Evolutionary conservation across 2,329 filamentous ascomycete genomes (phyloP), one percentile per base, ranked within the genome.

Genomic region (Fusarium tricinctum): DNA sequence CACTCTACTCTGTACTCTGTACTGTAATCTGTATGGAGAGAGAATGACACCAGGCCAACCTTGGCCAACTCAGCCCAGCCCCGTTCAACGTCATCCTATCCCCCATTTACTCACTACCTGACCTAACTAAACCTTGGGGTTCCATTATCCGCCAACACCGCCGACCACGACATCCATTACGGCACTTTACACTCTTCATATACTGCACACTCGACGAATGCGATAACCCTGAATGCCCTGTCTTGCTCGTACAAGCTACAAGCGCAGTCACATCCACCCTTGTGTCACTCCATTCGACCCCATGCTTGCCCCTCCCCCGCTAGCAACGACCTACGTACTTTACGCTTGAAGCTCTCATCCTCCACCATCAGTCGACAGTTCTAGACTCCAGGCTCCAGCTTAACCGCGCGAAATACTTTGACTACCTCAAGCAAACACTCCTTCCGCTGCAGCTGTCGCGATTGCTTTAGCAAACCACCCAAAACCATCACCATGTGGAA

Each of bases 401-500:
- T 56, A 53, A 65, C 50, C 39, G 53, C 60, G 52, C 64, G 52
- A 69, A 62, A 65, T 30, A 30, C 28, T 10, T 65, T 65, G 30
- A 58, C 26, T 22, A 19, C 44, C 33, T 20, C 33, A 44, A 17
- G 35, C 35, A 56, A 58, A 38, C 47, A 55, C 38, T 42, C 32
- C 42, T 51, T 51, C 38, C 39, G 47, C 51, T 70, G 23, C 39
- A 45, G 23, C 47, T 42, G 43, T 58, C 55, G 39, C 56, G 28
- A 63, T 70, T 63, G 58, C 61, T 40, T 53, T 35, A 57, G 59
- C 35, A 48, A 35, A 47, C n/a, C 55, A 57, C 28, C 28, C 28
- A 30, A 13, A 39, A 55, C 49, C 45, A 58, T 50, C 74, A 74
- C 44, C 54, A 98, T 98, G 95, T 98, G 95, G 95, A 97, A 97